Conservation (phyloP, 1,139 yeast genomes). For the Blastobotrys petasosporus region DNA sequence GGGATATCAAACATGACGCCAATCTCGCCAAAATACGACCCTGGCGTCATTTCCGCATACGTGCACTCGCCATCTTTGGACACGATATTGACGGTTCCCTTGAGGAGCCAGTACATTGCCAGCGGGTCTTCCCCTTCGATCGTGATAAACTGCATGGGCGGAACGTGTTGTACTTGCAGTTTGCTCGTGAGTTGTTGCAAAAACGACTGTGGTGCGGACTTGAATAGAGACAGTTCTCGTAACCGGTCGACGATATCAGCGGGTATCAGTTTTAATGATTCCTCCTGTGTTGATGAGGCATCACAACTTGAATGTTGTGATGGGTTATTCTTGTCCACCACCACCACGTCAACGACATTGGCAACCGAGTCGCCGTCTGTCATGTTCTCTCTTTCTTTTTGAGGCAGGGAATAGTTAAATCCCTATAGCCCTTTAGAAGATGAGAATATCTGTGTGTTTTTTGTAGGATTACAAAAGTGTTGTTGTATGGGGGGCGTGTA, state of each 20-base stretch:
- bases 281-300: no score
- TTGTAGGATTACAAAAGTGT: no score
- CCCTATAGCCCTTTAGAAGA: not conserved
- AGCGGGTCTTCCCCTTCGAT: slow-evolving; percentile 69
- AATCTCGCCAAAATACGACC: slow-evolving; percentile 72
- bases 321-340: no score
- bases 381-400: no score
- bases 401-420: not conserved
- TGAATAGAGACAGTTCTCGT: slow-evolving; percentile 55
- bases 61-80: slow-evolving; percentile 71
- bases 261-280: no score
- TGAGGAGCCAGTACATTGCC: slow-evolving; percentile 73
- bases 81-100: slow-evolving; percentile 68
- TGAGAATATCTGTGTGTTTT: no score
- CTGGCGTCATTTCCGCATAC: slow-evolving; percentile 63
- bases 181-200: slow-evolving; percentile 54
- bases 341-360: no score
- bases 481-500: no score
- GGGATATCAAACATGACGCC: slow-evolving; percentile 72
- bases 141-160: slow-evolving; percentile 63
- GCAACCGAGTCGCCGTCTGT: no score
- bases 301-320: no score
- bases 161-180: slow-evolving; percentile 52
- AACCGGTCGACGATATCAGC: slow-evolving; percentile 46
- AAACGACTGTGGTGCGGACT: slow-evolving; percentile 59